Base-by-base conservation (phyloP, 257 asterid species). In the Solanum sparsipilum region DNA sequence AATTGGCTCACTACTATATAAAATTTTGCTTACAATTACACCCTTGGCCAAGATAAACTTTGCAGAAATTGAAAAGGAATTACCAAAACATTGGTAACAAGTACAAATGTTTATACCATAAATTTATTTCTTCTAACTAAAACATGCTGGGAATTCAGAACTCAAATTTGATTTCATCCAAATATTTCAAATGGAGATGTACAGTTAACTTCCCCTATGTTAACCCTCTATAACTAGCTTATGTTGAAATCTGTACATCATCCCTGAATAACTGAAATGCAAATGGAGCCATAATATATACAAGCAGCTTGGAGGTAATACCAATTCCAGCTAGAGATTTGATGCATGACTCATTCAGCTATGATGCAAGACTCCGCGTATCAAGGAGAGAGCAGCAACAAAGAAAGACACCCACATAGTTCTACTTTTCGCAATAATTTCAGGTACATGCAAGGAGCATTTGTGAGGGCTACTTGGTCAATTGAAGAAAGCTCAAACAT, bases 401-500 rank as follows among this genome's bases (percentile, higher is more conserved):
- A 4, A 32, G 25, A 71, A 76, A n/a, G 84, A 20, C 58, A 0
- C 58, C 84, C 25, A 8, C 34, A 78, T 25, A 15, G n/a, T 41
- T 13, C 6, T 41, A 25, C n/a, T 13, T 25, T 25, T 25, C 8
- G 65, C 35, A 39, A 4, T 41, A 41, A 41, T 25, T 25, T 25
- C 21, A 41, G 52, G 36, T 41, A n/a, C 36, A 8, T 25, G 15
- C 1, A 7, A 13, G 13, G 60, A 23, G 23, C 63, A n/a, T 36
- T 67, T 63, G 52, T n/a, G 27, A 46, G 25, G 76, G 63, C 65
- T 25, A 39, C n/a, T 89, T 58, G 87, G 84, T 73, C 67, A 68
- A 34, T 34, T 68, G 56, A 88, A 23, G 32, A 38, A 89, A 90
- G 39, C 72, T 92, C 93, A 92, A 58, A 29, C 84, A 56, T 93